Conservation (phyloP, 202 grass and related monocot genomes). For the Schoenoplectus triqueter region DNA sequence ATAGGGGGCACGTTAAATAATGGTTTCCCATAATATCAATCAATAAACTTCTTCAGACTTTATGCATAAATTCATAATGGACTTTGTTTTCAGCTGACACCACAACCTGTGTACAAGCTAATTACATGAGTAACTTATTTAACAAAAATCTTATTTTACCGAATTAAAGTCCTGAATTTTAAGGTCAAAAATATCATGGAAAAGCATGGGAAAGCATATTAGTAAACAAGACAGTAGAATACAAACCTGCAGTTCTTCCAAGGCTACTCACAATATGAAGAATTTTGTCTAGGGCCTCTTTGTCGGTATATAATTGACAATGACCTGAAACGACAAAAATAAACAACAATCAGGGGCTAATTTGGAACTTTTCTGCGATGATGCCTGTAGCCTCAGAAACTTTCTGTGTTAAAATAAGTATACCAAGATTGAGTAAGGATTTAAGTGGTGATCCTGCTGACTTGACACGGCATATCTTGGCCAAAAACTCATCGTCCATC, state of each 20-base stretch:
- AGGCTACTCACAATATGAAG: constrained; percentile 54
- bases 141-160: not conserved
- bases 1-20: not conserved
- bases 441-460: constrained; percentile 60
- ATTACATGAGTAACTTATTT: not conserved
- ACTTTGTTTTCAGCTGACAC: not conserved
- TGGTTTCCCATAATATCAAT: not conserved
- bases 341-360: not conserved
- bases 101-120: not conserved
- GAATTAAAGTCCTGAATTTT: not conserved
- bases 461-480: constrained; percentile 65
- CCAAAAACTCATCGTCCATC: constrained; percentile 70
- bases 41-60: not conserved
- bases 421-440: constrained; percentile 56
- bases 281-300: constrained; percentile 53
- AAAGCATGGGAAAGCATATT: not conserved
- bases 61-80: not conserved
- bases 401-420: not conserved
- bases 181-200: not conserved
- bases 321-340: constrained; percentile 60
- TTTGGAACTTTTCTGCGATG: not conserved
- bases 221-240: constrained; percentile 27
- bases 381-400: not conserved
- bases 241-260: constrained; percentile 70
- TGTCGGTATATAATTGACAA: constrained; percentile 60